A percentile compares a stretch with the other conserved stretches of the same genome.
Conservation (phyloP, 2,329 filamentous ascomycete genomes). For the Penicillium sp. region DNA sequence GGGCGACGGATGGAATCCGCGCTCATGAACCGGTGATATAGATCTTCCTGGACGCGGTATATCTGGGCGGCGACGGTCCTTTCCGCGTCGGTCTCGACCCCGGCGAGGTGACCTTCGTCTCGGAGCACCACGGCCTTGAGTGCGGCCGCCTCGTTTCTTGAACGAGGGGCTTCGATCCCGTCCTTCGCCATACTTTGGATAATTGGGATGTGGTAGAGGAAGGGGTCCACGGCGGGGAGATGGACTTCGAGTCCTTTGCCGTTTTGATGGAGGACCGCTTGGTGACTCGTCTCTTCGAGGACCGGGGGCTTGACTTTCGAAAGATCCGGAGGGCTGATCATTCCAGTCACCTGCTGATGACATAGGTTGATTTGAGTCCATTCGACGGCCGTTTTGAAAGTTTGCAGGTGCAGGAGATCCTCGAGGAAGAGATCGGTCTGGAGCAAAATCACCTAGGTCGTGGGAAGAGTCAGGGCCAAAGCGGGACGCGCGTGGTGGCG, state of each 20-base stretch:
- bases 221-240: constrained; percentile 31
- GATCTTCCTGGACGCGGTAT: constrained; percentile 31
- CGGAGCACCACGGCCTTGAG: constrained; percentile 33
- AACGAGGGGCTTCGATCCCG: constrained; percentile 40
- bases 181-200: constrained; percentile 35
- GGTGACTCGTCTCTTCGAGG: constrained; percentile 34
- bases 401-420: constrained; percentile 29
- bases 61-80: constrained; percentile 30
- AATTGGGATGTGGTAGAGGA: constrained; percentile 27
- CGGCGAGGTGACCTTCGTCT: constrained; percentile 37
- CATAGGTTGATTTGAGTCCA: constrained; percentile 21
- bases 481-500: constrained; percentile 37
- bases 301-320: constrained; percentile 21
- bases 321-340: constrained; percentile 16
- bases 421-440: constrained; percentile 26
- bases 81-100: constrained; percentile 35
- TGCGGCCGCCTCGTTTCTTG: constrained; percentile 36
- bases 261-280: constrained; percentile 36
- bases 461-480: constrained; percentile 33
- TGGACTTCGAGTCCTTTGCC: constrained; percentile 44
- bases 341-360: constrained; percentile 25
- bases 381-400: constrained; percentile 23
- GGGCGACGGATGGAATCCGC: constrained; percentile 27
- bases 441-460: constrained; percentile 31
- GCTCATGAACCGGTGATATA: constrained; percentile 34